phyloP scores from a whole-genome alignment of 208 protist species.

The Trichomonas vaginalis region DNA sequence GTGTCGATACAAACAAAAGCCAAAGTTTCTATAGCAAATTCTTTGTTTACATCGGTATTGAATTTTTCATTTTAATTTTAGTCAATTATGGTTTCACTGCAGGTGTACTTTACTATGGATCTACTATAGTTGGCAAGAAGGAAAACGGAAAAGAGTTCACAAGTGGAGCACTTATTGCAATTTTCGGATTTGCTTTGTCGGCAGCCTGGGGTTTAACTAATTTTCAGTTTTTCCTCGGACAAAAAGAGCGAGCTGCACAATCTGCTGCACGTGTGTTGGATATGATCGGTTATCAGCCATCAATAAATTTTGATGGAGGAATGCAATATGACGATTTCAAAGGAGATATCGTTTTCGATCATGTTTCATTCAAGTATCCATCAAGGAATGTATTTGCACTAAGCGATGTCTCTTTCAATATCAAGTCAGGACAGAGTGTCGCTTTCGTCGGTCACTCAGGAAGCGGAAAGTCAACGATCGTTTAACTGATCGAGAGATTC shows the following conservation, averaged over 20 bases:
- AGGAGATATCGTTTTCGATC: not conserved
- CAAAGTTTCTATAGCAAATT: not conserved
- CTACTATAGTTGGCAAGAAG: not conserved
- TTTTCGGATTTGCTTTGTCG: not conserved
- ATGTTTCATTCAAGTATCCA: slow-evolving; percentile 15
- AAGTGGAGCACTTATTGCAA: not conserved
- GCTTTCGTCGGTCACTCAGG: slow-evolving; percentile 29
- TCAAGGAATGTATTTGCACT: not conserved
- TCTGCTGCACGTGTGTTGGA: not conserved
- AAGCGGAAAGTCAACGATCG: slow-evolving; percentile 30
- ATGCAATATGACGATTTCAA: not conserved
- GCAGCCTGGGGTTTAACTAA: not conserved
- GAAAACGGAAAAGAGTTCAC: not conserved
- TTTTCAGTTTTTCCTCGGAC: not conserved
- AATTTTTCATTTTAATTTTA: not conserved
- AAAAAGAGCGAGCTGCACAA: not conserved
- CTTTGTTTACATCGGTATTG: not conserved
- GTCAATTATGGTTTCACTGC: not conserved
- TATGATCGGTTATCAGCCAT: not conserved
- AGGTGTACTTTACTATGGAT: not conserved
- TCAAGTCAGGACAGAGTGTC: slow-evolving; percentile 15
- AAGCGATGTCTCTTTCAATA: slow-evolving; percentile 22
- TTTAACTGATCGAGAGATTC: slow-evolving; percentile 69
- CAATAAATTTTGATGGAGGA: not conserved
- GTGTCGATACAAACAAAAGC: not conserved